phyloP scores from a whole-genome alignment of 2,329 filamentous ascomycete species.

The Cladosporium oxysporum region DNA sequence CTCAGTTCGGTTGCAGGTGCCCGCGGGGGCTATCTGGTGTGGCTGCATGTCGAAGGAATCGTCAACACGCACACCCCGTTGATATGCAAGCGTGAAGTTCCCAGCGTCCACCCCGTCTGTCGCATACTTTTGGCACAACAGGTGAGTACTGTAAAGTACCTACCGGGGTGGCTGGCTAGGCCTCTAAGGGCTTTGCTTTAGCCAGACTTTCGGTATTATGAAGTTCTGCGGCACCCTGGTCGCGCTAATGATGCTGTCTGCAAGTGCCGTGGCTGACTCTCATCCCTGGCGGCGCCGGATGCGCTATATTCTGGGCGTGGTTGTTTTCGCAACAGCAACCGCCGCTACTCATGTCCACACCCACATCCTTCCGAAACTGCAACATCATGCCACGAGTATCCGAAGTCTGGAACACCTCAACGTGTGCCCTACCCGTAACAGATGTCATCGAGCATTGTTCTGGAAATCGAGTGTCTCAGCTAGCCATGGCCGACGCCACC shows the following conservation, averaged over 20 bases:
- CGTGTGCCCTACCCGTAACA: neutral
- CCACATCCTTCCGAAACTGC: neutral
- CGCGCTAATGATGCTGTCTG: constrained; percentile 4
- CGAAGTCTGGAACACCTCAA: constrained; percentile 1
- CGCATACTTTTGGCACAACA: neutral
- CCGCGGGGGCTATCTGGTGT: neutral
- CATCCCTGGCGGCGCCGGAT: neutral
- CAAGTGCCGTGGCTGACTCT: constrained; percentile 2
- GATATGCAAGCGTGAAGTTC: constrained; percentile 6
- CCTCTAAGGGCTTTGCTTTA: neutral
- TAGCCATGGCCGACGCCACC: neutral
- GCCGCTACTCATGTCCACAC: neutral
- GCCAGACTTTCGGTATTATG: constrained; percentile 15
- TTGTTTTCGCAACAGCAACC: constrained; percentile 10
- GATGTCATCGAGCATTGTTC: neutral
- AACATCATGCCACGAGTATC: neutral
- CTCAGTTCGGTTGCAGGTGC: neutral
- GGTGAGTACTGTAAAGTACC: neutral
- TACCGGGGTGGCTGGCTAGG: neutral
- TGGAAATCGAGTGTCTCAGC: neutral
- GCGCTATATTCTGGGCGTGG: constrained; percentile 14
- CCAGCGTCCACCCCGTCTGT: neutral
- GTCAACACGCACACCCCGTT: neutral
- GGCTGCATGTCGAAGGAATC: neutral
- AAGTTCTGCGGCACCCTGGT: neutral